These are phyloP conservation scores for Actinidia arguta DNA, from an alignment of 179 eudicot genomes.

Conservation along the genomic window DNA sequence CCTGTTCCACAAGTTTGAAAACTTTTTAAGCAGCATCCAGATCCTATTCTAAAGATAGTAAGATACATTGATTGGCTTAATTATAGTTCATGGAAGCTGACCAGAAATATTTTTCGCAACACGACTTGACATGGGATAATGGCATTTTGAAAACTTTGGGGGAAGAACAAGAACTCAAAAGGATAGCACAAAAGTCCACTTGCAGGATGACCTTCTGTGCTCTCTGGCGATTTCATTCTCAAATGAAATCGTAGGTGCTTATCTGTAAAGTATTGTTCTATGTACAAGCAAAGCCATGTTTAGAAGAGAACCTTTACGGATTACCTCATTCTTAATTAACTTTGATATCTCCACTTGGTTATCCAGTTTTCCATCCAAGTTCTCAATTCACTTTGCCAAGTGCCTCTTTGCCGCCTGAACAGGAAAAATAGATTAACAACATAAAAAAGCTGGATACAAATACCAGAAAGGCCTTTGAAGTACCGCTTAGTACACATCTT, in stretches of 20 bases:
- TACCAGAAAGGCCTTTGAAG: not conserved
- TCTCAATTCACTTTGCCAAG: constrained; percentile 85
- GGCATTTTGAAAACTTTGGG: not conserved
- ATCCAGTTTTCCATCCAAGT: constrained; percentile 86
- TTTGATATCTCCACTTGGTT: constrained; percentile 81
- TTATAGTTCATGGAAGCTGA: not conserved
- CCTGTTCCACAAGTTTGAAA: constrained; percentile 55
- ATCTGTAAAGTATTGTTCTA: no score
- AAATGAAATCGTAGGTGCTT: no score
- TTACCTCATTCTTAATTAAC: constrained; percentile 68
- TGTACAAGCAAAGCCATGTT: no score
- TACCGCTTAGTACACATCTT: not conserved
- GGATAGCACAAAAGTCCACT: not conserved
- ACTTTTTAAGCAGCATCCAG: no score
- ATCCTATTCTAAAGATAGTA: not conserved
- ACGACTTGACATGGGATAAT: not conserved
- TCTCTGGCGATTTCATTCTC: no score
- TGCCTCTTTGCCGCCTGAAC: constrained; percentile 82
- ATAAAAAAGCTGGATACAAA: not conserved
- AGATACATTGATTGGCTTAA: not conserved
- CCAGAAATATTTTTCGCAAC: not conserved
- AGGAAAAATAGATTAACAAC: constrained; percentile 12
- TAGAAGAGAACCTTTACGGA: not conserved
- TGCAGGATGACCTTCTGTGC: no score
- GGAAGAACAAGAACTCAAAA: not conserved